Base-by-base conservation (phyloP, 75 land plant species). In the Chamaecyparis obtusa region DNA sequence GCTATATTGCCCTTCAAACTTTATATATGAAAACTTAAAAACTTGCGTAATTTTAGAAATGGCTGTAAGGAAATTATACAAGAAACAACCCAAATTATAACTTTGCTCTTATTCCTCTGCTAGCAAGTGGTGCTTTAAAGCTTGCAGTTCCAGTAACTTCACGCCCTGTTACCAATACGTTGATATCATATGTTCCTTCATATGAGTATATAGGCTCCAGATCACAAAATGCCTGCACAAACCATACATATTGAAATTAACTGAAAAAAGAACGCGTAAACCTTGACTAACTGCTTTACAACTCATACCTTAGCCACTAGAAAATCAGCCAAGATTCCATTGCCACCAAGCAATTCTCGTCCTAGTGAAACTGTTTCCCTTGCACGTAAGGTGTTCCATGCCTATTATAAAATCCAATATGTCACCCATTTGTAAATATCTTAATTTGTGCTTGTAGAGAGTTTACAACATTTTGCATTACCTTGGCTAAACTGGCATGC, bases 401-500 rank as follows among this genome's bases (percentile, higher is more conserved):
- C 88, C 99, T 97, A 88, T 44, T 69, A 27, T 54, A 49, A 74
- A 32, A n/a, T 44, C 21, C 88, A 35, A 83, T 64, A 64, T 44
- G 9, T 37, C 88, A 54, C 32, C 46, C 41, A 54, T 27, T 36
- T 39, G 69, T 56, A 39, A 39, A 36, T 35, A 24, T 39, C 43
- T 86, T 32, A 51, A 69, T 43, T 87, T 46, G 51, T 83, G 76
- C 83, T 33, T 87, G 43, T 33, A 82, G 67, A 84, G 24, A 9
- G 48, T 30, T 33, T 44, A 24, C 54, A 19, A 30, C 54, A 33
- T 54, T 57, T 71, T 19, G 48, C 37, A 44, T 51, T 71, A 95
- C 99, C 98, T 97, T 97, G 43, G 91, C 95, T 89, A 97, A 87
- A 88, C 99, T 95, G 86, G 98, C 99, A 69, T 93, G 99, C 71